phyloP scores from a whole-genome alignment of 257 asterid genomes.

The Echites panduratus region DNA sequence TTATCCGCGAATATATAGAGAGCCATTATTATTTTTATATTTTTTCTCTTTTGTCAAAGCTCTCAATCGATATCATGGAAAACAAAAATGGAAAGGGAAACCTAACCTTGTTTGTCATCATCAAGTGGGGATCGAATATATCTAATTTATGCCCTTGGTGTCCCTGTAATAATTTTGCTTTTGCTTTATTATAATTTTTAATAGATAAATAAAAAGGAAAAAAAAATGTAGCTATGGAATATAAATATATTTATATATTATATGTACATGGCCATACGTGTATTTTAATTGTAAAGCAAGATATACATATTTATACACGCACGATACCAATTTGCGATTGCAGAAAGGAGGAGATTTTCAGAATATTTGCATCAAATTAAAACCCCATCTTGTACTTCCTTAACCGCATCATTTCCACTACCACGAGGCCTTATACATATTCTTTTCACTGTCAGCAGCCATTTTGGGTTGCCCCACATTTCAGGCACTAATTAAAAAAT shows the following conservation, averaged over 20 bases:
- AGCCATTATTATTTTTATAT: too few species aligned
- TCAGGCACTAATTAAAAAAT: neutral
- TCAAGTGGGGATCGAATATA: conserved; percentile 1
- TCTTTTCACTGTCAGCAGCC: conserved; percentile 3
- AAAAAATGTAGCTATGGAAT: too few species aligned
- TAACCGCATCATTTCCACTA: neutral
- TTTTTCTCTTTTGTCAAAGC: neutral
- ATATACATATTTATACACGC: neutral
- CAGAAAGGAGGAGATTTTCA: neutral
- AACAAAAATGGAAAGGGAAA: neutral
- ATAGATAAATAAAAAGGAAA: too few species aligned
- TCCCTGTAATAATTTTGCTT: neutral
- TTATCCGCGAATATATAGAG: too few species aligned
- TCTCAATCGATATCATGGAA: neutral
- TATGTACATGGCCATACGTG: too few species aligned
- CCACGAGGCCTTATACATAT: neutral
- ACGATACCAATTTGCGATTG: neutral
- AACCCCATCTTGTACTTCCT: conserved; percentile 6
- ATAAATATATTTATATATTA: too few species aligned
- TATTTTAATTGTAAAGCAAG: too few species aligned
- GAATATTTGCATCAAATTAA: conserved; percentile 2
- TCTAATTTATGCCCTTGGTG: neutral
- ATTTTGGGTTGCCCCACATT: conserved; percentile 4
- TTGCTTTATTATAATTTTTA: neutral
- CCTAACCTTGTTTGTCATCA: neutral